These are phyloP conservation scores for Butyriboletus loyo DNA, from an alignment of 768 basidiomycete genomes.

Conservation along the genomic window DNA sequence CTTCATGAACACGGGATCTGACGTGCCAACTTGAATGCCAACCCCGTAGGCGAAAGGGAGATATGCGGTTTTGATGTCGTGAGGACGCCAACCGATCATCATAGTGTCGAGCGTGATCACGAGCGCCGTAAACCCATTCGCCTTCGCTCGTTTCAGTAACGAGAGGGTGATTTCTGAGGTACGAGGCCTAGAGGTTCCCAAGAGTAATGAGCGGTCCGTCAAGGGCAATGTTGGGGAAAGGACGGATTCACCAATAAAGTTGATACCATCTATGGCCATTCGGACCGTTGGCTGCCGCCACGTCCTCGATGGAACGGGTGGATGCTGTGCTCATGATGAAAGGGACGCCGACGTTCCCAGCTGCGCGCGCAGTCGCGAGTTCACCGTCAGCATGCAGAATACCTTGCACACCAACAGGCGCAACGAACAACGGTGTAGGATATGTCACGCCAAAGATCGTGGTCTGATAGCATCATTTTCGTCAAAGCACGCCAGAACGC, in stretches of 20 bases:
- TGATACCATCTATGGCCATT: constrained; percentile 75
- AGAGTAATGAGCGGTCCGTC: neutral
- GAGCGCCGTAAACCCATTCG: constrained; percentile 62
- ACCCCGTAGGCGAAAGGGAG: constrained; percentile 66
- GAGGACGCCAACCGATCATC: constrained; percentile 71
- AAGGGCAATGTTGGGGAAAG: neutral
- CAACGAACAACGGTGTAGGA: constrained; percentile 59
- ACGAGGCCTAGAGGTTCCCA: constrained; percentile 48
- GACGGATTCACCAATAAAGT: constrained; percentile 61
- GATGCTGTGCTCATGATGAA: constrained; percentile 77
- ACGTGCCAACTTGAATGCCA: constrained; percentile 63
- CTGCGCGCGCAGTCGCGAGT: constrained; percentile 65
- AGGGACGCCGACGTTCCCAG: constrained; percentile 57
- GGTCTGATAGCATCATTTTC: constrained; percentile 43
- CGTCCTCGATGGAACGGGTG: constrained; percentile 68
- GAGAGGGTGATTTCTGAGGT: constrained; percentile 60
- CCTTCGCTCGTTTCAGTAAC: constrained; percentile 62
- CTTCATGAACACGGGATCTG: constrained; percentile 79
- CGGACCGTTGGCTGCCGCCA: constrained; percentile 66
- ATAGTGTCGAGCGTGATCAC: constrained; percentile 81
- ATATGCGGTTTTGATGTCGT: constrained; percentile 63
- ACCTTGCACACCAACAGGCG: constrained; percentile 77
- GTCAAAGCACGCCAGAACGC: neutral
- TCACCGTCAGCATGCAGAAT: constrained; percentile 72
- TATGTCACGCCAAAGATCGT: constrained; percentile 69